Evolutionary conservation across 2,329 filamentous ascomycete species (phyloP), one percentile per base, ranked within the genome.

Genomic region (Sordariomycetes sp.): DNA sequence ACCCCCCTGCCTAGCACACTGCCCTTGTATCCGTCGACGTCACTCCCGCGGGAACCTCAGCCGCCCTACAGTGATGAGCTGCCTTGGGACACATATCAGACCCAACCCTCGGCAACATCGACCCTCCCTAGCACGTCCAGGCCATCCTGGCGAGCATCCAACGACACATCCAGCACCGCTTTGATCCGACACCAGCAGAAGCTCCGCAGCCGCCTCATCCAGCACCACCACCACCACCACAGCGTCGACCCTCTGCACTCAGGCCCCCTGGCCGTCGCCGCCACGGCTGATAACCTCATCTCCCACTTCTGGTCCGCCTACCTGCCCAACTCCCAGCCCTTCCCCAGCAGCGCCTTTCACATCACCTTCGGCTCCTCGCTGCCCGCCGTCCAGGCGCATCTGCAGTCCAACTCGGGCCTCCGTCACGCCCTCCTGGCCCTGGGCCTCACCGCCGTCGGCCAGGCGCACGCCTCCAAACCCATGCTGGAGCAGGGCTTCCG

Each of bases 301-400:
- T 20, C 15, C 17, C 30, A 18, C 10, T 37, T 37, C 35, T 37
- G 35, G 35, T 42, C 39, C n/a, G 30, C 32, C n/a, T 37, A 39
- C 21, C 34, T 42, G 8, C 39, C 34, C 29, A 42, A 42, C 34
- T 19, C 21, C 27, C 20, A 25, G 20, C 30, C 27, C 21, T 32
- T 34, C 29, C 28, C 32, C 30, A 25, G 34, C 21, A 17, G 18
- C 18, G 10, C 23, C 8, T 18, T 29, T 4, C 20, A 21, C 17
- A 15, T 27, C 23, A 19, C 16, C n/a, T 27, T 32, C 15, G 29
- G 29, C 20, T 28, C 21, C 21, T 24, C 20, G 8, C 14, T 32
- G 15, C 14, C 21, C n/a, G 33, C 34, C 34, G 18, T 29, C 9
- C 32, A 26, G n/a, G 21, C 10, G 8, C 19, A 24, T 6, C 12